These are phyloP conservation scores for Fusarium virguliforme DNA, from an alignment of 2,329 filamentous ascomycete genomes.

Conservation along the genomic window DNA sequence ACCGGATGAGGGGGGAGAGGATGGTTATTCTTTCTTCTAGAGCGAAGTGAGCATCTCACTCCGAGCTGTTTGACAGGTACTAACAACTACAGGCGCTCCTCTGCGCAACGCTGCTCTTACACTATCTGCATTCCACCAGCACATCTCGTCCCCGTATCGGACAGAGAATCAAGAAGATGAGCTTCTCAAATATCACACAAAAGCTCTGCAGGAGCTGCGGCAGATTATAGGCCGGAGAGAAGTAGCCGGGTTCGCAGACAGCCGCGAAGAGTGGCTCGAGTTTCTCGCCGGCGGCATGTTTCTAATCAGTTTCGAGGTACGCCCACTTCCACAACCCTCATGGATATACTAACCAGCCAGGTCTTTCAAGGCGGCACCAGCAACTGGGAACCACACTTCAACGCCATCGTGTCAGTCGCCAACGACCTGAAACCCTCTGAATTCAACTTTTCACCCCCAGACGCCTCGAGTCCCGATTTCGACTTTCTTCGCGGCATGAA, in stretches of 20 bases:
- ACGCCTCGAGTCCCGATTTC: slow-evolving; percentile 17
- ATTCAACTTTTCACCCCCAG: slow-evolving; percentile 6
- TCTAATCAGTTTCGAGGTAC: slow-evolving; percentile 51
- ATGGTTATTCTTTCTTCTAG: slow-evolving; percentile 48
- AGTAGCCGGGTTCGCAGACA: slow-evolving; percentile 21
- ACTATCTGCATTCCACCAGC: slow-evolving; percentile 50
- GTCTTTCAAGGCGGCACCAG: slow-evolving; percentile 42
- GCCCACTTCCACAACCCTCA: not conserved
- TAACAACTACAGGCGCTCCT: slow-evolving; percentile 33
- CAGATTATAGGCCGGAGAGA: slow-evolving; percentile 37
- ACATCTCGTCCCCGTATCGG: slow-evolving; percentile 38
- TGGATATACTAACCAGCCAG: not conserved
- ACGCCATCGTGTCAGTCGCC: slow-evolving; percentile 35
- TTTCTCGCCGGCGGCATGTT: slow-evolving; percentile 48
- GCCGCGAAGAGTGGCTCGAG: slow-evolving; percentile 46
- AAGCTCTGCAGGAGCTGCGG: slow-evolving; percentile 47
- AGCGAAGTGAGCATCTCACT: not conserved
- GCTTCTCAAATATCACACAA: slow-evolving; percentile 48
- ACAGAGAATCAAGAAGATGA: slow-evolving; percentile 42
- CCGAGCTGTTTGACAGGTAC: too few relatives aligned
- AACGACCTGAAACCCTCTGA: slow-evolving; percentile 22
- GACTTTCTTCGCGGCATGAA: slow-evolving; percentile 36
- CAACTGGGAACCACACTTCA: slow-evolving; percentile 46
- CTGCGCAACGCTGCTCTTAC: slow-evolving; percentile 50
- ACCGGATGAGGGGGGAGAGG: slow-evolving; percentile 48